A percentile compares a stretch with the other conserved stretches of the same genome.
Evolutionary conservation across 768 basidiomycete species (phyloP).

Genomic region (Leucocoprinus birnbaumii): DNA sequence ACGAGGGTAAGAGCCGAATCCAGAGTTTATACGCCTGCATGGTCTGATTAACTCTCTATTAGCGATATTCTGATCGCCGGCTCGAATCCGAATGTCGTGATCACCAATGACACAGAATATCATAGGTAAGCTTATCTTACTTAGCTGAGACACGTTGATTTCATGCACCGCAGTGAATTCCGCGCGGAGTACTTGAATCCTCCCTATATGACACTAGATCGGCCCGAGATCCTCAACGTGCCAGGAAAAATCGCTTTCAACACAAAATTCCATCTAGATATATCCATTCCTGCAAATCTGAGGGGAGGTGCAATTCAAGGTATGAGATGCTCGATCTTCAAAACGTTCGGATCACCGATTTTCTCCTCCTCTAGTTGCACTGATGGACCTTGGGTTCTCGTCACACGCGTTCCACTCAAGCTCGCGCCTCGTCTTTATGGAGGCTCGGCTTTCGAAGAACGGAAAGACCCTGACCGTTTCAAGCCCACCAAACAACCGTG

Average conservation of each 20-base stretch:
- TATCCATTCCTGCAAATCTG: conserved; percentile 27
- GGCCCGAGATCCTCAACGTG: conserved; percentile 30
- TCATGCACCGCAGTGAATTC: conserved; percentile 29
- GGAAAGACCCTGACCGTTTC: conserved; percentile 29
- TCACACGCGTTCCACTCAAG: conserved; percentile 41
- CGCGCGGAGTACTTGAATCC: conserved; percentile 40
- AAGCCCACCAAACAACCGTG: conserved; percentile 32
- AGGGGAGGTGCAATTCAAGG: conserved; percentile 28
- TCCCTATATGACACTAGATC: conserved; percentile 34
- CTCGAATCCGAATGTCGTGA: conserved; percentile 41
- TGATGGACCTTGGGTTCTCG: conserved; percentile 40
- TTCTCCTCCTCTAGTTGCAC: conserved; percentile 22
- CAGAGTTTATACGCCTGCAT: conserved; percentile 18
- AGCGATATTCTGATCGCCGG: conserved; percentile 35
- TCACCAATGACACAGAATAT: conserved; percentile 24
- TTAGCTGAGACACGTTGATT: not conserved
- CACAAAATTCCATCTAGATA: conserved; percentile 28
- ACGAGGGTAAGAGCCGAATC: conserved; percentile 37
- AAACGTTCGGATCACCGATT: not conserved
- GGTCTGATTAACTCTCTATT: not conserved
- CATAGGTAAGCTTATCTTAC: conserved; percentile 15
- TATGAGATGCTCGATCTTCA: conserved; percentile 6
- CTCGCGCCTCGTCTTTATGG: conserved; percentile 33
- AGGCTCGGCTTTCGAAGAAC: conserved; percentile 27
- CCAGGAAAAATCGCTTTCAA: conserved; percentile 36